Conservation (phyloP, 306 rosid species). For the Acacia confusa region DNA sequence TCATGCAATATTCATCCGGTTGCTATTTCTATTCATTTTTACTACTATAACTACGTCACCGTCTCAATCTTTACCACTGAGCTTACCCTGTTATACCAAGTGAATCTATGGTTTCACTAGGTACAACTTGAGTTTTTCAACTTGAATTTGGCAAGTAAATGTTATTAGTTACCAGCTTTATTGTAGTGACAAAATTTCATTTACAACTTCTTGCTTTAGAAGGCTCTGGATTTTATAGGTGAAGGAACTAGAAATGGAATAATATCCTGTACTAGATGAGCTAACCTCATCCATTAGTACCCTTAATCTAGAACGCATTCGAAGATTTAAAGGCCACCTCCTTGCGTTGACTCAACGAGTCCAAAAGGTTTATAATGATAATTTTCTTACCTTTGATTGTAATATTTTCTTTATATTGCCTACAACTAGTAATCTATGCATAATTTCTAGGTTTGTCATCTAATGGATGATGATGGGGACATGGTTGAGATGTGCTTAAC, state of each 20-base stretch:
- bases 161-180: neutral
- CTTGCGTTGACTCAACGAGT: conserved; percentile 93
- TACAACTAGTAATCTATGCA: conserved; percentile 22
- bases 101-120: no score
- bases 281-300: conserved; percentile 78
- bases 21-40: neutral
- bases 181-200: conserved; percentile 23
- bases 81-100: neutral
- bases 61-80: neutral
- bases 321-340: conserved; percentile 93
- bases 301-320: conserved; percentile 84
- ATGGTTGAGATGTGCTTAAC: conserved; percentile 99
- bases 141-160: no score
- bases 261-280: conserved; percentile 89
- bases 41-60: neutral
- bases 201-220: conserved; percentile 26
- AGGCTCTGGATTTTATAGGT: conserved; percentile 56
- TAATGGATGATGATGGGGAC: conserved; percentile 99
- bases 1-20: neutral
- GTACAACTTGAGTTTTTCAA: no score
- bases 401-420: conserved; percentile 6
- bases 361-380: conserved; percentile 66
- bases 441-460: conserved; percentile 82
- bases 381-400: conserved; percentile 27
- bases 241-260: conserved; percentile 68